These are phyloP conservation scores for Byssothecium circinans DNA, from an alignment of 2,329 filamentous ascomycete species.

Conservation along the genomic window DNA sequence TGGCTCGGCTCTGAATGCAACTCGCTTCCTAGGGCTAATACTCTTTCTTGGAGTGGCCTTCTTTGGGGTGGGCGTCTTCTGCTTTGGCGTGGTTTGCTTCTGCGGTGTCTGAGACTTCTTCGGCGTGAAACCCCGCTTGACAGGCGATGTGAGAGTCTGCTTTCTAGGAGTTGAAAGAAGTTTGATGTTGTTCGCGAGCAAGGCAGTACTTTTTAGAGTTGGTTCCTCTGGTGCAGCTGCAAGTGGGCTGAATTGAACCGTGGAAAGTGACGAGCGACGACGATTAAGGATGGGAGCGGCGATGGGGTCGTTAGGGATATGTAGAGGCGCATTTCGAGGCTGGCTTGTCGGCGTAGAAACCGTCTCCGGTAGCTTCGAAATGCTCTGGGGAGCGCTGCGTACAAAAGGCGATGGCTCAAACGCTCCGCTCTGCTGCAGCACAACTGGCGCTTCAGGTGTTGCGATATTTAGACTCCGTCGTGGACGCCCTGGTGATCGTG, in stretches of 20 bases:
- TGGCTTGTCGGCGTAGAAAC: constrained; percentile 29
- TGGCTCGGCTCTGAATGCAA: constrained; percentile 34
- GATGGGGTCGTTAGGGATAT: constrained; percentile 37
- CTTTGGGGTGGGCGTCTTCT: constrained; percentile 44
- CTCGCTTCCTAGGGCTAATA: constrained; percentile 38
- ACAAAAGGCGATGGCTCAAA: constrained; percentile 42
- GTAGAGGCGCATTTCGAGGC: constrained; percentile 14
- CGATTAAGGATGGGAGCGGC: constrained; percentile 38
- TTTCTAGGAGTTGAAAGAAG: constrained; percentile 53
- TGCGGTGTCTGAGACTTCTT: constrained; percentile 43
- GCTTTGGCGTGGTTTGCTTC: constrained; percentile 45
- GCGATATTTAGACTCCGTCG: constrained; percentile 30
- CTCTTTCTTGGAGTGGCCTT: constrained; percentile 31
- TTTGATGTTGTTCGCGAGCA: constrained; percentile 50
- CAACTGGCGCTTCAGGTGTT: constrained; percentile 30
- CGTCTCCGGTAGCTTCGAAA: constrained; percentile 16
- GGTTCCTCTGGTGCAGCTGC: constrained; percentile 30
- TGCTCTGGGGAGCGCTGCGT: constrained; percentile 24
- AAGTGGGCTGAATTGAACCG: constrained; percentile 41
- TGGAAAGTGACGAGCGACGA: constrained; percentile 38
- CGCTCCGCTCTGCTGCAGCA: constrained; percentile 31
- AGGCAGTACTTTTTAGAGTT: constrained; percentile 33
- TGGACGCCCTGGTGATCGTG: constrained; percentile 25
- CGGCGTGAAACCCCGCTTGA: constrained; percentile 43
- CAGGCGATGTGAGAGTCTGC: constrained; percentile 47